Conservation (phyloP, 2,329 filamentous ascomycete species). For the Xylariaceae sp. region DNA sequence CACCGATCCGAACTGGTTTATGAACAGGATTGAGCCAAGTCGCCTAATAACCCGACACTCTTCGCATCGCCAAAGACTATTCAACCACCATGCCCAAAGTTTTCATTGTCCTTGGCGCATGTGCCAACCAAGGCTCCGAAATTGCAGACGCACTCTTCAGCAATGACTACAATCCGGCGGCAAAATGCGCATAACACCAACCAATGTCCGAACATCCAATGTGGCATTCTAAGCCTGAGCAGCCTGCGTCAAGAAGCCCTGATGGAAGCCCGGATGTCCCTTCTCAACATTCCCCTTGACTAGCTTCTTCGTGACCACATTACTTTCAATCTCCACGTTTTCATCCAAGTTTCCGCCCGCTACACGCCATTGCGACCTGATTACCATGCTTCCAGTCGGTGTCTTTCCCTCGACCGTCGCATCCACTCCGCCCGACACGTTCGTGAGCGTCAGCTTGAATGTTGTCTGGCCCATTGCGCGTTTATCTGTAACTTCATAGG, state of each 20-base stretch:
- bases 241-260: constrained; percentile 17
- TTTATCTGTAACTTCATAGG: constrained; percentile 26
- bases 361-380: constrained; percentile 19
- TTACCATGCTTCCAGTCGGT: constrained; percentile 23
- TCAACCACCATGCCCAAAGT: no score
- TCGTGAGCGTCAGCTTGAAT: constrained; percentile 25
- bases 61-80: no score
- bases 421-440: constrained; percentile 24
- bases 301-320: constrained; percentile 26
- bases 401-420: constrained; percentile 23
- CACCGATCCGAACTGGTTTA: no score
- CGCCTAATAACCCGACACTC: no score
- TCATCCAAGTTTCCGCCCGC: constrained; percentile 20
- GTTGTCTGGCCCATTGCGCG: constrained; percentile 39
- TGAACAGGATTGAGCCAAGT: no score
- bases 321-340: constrained; percentile 25
- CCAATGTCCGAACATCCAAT: no score
- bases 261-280: constrained; percentile 23
- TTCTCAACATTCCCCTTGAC: constrained; percentile 29
- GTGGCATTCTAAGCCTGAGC: constrained; percentile 4
- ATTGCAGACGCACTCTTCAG: no score
- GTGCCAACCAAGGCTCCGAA: no score
- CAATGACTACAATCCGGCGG: no score
- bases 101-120: no score
- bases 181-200: no score